A percentile compares a stretch with the other conserved stretches of the same genome.
Conservation (phyloP, 345 rosid species). For the Angophora floribunda region DNA sequence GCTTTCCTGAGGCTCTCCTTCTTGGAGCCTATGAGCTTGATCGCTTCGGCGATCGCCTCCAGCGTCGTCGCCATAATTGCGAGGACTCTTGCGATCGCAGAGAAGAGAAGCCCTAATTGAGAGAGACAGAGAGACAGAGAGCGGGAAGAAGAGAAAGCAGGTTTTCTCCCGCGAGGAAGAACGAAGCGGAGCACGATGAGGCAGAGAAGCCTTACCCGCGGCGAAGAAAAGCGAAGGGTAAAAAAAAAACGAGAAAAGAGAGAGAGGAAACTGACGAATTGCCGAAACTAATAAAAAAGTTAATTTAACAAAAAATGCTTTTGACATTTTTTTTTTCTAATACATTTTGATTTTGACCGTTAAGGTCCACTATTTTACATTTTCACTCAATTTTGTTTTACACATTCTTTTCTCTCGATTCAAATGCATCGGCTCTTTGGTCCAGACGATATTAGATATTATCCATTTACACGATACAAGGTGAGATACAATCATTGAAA, state of each 20-base stretch:
- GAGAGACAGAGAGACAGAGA: neutral
- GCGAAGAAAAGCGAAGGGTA: neutral
- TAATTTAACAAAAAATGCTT: neutral
- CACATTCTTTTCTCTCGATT: too few species aligned
- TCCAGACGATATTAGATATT: too few species aligned
- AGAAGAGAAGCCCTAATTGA: neutral
- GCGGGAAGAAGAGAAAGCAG: neutral
- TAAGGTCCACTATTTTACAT: too few species aligned
- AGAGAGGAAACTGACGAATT: neutral
- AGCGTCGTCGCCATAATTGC: constrained; percentile 19
- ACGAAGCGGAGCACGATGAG: neutral
- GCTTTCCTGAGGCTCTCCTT: constrained; percentile 47
- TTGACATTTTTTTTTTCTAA: neutral
- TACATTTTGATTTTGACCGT: too few species aligned
- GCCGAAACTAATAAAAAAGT: neutral
- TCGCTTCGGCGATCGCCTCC: constrained; percentile 44
- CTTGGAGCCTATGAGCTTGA: constrained; percentile 35
- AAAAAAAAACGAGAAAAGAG: neutral
- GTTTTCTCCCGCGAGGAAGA: neutral
- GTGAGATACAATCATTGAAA: too few species aligned
- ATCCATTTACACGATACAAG: too few species aligned
- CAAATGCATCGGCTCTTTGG: too few species aligned
- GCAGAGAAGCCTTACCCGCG: neutral
- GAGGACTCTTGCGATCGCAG: neutral
- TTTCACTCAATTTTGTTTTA: too few species aligned